Evolutionary conservation across 768 basidiomycete species (phyloP), one percentile per base, ranked within the genome.

Genomic region (Termitomyces sp.): DNA sequence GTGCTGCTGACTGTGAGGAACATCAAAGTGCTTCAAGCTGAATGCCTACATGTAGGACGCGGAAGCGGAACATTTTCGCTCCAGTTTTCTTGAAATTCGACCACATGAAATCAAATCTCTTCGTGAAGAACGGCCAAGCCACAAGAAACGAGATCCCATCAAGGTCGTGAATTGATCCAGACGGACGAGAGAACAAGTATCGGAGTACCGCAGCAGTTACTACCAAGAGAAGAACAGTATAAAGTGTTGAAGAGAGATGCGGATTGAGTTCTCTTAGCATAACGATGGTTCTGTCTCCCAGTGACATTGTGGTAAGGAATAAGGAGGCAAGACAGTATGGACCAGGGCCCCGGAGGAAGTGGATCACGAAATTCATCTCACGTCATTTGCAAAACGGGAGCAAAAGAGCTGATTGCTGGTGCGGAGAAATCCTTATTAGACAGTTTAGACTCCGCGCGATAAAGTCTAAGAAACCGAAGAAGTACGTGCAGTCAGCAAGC

Each of bases 71-170:
- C 26, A 67, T 62, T 9, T 64, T 65, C 5, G 61, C 53, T 5
- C 62, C 53, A 5, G 63, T 64, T 20, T 59, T 60, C 48, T 56
- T 60, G 60, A 72, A 71, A 46, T 69, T 66, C 1, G 56, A 49
- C 61, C 63, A 56, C 12, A 72, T 51, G 46, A 71, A 72, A 50
- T 73, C 70, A 43, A 68, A 68, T 12, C 72, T 62, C 44, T 64
- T 67, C 26, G 66, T 61, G 54, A 73, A 73, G 62, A 73, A 73
- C 4, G 65, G 53, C 69, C 71, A 72, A 12, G 70, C 68, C 18
- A 63, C 67, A 37, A 69, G 32, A 9, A 70, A 58, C 1, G 70
- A 67, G 29, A 69, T 55, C 22, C 71, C 71, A 3, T 67, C 64
- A 10, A 71, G 67, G 12, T 65, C 58, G 16, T 57, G 34, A 2